Evolutionary conservation across 2,329 filamentous ascomycete species (phyloP), one percentile per base, ranked within the genome.

Genomic region (Colletotrichum euphorbiae): DNA sequence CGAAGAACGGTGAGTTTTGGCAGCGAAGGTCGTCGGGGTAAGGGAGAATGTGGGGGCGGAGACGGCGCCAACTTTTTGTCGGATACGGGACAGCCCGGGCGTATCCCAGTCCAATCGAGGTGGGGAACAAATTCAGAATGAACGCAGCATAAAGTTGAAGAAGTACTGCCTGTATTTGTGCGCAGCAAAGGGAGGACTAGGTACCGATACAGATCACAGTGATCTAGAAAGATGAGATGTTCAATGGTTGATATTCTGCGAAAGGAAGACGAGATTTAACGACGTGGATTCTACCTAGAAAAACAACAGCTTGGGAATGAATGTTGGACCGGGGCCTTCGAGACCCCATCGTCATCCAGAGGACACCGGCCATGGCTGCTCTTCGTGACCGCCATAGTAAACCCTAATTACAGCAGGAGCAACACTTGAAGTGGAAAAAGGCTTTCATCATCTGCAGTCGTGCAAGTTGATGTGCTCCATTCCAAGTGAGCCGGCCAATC

Each of bases 21-120:
- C 40, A 19, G 1, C 19, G 43, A 28, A 24, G 15, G 45, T 40
- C 43, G 57, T 60, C n/a, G 45, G 36, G 31, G 51, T 38, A 40
- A 19, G 33, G 24, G 43, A 15, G 12, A 33, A 33, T 52, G 28
- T 33, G 33, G 17, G n/a, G 48, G 28, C 48, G 31, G 48, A 51
- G 28, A 51, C 28, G 33, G 33, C 33, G 33, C 33, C 33, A 8
- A 24, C 33, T 51, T 13, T 51, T 51, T 52, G 24, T 21, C 21
- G 21, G 48, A 43, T 46, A 51, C n/a, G n/a, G n/a, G n/a, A n/a
- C n/a, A n/a, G n/a, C n/a, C n/a, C n/a, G n/a, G n/a, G 33, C 58
- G n/a, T 52, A 61, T 42, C 58, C 58, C n/a, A 42, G 58, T 52
- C 58, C 11, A 48, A 42, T 33, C n/a, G 17, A 38, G 56, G 31